These are phyloP conservation scores for Blastomyces percursus DNA, from an alignment of 2,329 filamentous ascomycete genomes.

Conservation along the genomic window DNA sequence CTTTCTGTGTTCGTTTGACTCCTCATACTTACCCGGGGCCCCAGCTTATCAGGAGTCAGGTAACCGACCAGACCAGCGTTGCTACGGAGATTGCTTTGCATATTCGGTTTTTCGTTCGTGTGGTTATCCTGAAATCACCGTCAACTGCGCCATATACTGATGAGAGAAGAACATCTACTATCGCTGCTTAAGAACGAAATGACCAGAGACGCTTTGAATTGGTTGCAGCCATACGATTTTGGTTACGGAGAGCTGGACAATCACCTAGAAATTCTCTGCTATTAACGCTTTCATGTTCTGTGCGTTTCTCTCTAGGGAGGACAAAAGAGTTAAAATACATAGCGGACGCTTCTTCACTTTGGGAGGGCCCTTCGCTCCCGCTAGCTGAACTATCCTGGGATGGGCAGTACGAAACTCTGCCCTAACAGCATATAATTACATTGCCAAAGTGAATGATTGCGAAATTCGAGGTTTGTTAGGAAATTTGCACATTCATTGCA, in stretches of 20 bases:
- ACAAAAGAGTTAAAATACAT: neutral
- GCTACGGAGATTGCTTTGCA: neutral
- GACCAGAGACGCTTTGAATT: neutral
- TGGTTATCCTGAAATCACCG: neutral
- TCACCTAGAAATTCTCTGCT: neutral
- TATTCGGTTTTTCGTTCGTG: neutral
- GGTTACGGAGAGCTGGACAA: neutral
- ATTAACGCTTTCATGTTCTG: neutral
- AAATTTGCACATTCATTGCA: no score
- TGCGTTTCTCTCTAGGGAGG: no score
- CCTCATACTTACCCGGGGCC: neutral
- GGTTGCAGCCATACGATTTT: neutral
- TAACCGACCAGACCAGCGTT: neutral
- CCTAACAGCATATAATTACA: no score
- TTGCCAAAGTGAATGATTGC: no score
- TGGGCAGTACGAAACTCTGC: no score
- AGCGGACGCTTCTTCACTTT: neutral
- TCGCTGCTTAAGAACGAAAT: neutral
- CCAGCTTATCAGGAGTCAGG: neutral
- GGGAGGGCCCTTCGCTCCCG: neutral
- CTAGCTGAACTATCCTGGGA: no score
- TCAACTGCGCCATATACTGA: neutral
- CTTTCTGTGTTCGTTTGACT: neutral
- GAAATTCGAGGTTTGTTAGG: no score
- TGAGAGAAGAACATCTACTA: neutral